Evolutionary conservation across 352 stramenopile species (phyloP), one percentile per base, ranked within the genome.

Genomic region (Phytophthora multivora): DNA sequence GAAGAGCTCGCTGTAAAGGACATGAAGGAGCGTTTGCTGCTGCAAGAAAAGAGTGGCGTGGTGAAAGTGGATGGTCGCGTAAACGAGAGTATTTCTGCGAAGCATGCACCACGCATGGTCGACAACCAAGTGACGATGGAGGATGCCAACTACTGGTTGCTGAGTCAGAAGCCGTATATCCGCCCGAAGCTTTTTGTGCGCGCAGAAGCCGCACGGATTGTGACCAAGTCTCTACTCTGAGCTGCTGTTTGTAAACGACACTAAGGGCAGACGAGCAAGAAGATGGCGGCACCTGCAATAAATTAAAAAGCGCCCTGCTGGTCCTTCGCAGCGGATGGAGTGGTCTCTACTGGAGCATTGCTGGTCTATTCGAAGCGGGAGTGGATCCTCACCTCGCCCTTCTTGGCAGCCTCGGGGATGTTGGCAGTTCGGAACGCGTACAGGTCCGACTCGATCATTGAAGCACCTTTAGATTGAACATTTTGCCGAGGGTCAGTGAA

Each of bases 71-170:
- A 92, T 35, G 87, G 87, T 4, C 87, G 85, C 19, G 83, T 94
- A 21, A 96, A 96, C 59, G 86, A 91, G 59, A 93, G 83, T 51
- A 88, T 96, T 40, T 66, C 72, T 26, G 31, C 63, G 5, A 88
- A 78, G 50, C 79, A 78, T n/a, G 41, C 67, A 8, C 69, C 58
- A 7, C 81, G 81, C 5, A 68, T 74, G 3, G 53, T 73, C 11
- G 85, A 94, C 56, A 77, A 83, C 66, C 80, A 96, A 60, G 80
- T 96, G 26, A 91, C 85, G 19, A 85, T 91, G 58, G 87, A 93
- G 30, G 87, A 96, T 36, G 87, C 85, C 23, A 83, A 69, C 16
- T 96, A 84, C 60, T 96, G 84, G 85, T 58, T 96, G n/a, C 51
- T 83, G 40, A 91, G 71, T 51, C 87, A 96, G 50, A 93, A 93